Base-by-base conservation (phyloP, 352 stramenopile species). In the Phytopythium aichiense region DNA sequence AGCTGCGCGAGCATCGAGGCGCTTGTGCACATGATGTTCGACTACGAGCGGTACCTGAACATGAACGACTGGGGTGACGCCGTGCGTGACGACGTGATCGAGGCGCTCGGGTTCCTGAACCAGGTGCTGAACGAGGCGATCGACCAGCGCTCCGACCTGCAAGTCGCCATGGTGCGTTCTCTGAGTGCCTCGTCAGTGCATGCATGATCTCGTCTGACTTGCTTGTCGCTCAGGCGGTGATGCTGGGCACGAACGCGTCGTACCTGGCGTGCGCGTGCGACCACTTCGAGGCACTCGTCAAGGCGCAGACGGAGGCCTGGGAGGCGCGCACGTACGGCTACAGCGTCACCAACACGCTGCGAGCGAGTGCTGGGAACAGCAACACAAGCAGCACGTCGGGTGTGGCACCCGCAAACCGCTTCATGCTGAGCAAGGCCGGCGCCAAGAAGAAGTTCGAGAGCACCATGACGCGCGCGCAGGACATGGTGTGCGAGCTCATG, bases 401-500 rank as follows among this genome's bases (percentile, higher is more conserved):
- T 25, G 6, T 12, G 13, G 15, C 23, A 18, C 20, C 31, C 1
- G 60, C 69, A 2, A 71, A 64, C n/a, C 73, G 75, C 37, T 49
- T 74, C 7, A 64, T 87, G 2, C 48, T 87, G 30, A 88, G 74
- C 60, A 89, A 88, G 45, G 77, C 79, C 20, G 77, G 79, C 22
- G 83, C 83, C 5, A 92, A 92, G 65, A 90, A 92, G 63, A 89
- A 88, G 61, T 89, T 92, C 61, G 79, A 90, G n/a, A 88, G 72
- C 52, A 91, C 83, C 18, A 91, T 79, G 59, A 91, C 83, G 5
- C 70, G 81, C 65, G 81, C 83, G 20, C 83, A 92, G 69, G 83
- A 92, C 48, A 89, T 92, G 79, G 83, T 92, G 9, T 92, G 83
- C 50, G 83, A 92, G 51, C 68, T 92, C 51, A 92, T 92, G 81